Evolutionary conservation across 75 land plant species (phyloP).

Genomic region (Gnetum montanum): DNA sequence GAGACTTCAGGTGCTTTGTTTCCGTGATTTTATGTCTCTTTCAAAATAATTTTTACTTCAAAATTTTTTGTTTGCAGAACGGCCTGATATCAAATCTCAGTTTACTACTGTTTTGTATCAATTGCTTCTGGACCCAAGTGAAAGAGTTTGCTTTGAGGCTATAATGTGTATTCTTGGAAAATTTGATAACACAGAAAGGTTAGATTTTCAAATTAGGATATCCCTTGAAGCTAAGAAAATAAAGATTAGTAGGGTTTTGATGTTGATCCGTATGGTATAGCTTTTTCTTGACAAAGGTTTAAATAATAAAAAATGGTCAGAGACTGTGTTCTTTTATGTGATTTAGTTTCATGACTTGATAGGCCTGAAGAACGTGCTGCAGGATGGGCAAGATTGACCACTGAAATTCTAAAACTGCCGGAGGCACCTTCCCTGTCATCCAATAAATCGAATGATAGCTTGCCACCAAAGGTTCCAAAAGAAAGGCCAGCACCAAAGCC

Average conservation of each 20-base stretch:
- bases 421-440: slow-evolving; percentile 68
- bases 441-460: slow-evolving; percentile 25
- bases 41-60: too few species aligned
- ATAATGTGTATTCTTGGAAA: slow-evolving; percentile 89
- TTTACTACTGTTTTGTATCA: slow-evolving; percentile 83
- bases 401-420: slow-evolving; percentile 88
- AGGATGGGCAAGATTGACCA: slow-evolving; percentile 77
- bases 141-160: slow-evolving; percentile 98
- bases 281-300: too few species aligned
- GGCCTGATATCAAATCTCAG: slow-evolving; percentile 86
- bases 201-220: too few species aligned
- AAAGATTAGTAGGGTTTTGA: too few species aligned
- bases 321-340: slow-evolving; percentile 2
- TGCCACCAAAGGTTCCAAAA: slow-evolving; percentile 49
- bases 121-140: slow-evolving; percentile 96
- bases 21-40: too few species aligned
- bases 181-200: slow-evolving; percentile 77
- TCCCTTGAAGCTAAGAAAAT: too few species aligned
- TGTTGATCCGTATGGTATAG: too few species aligned
- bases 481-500: slow-evolving; percentile 59
- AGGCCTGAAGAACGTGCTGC: slow-evolving; percentile 93
- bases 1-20: slow-evolving; percentile 1
- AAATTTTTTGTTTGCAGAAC: slow-evolving; percentile 54
- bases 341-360: not conserved
- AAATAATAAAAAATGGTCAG: too few species aligned